Conservation (phyloP, 306 rosid genomes). For the Senna tora region DNA sequence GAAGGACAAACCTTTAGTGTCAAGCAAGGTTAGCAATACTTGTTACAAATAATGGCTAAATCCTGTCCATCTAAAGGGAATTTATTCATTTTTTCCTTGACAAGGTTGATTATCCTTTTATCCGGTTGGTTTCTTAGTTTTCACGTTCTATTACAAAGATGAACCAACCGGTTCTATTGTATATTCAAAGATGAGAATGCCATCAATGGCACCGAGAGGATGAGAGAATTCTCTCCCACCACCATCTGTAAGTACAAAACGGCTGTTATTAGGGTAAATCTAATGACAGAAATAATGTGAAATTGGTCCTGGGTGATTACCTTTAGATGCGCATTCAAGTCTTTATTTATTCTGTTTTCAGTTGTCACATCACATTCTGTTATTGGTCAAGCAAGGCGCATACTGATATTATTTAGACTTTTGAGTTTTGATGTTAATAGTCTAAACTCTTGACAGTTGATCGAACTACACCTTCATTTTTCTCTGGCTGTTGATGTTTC, state of each 20-base stretch:
- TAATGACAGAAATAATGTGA: slow-evolving; percentile 61
- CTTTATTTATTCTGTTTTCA: slow-evolving; percentile 30
- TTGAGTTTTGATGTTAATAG: background rate
- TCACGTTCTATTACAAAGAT: slow-evolving; percentile 39
- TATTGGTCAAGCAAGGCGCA: background rate
- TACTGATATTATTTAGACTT: background rate
- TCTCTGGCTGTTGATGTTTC: too few species aligned
- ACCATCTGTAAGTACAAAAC: slow-evolving; percentile 65
- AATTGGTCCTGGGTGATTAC: slow-evolving; percentile 52
- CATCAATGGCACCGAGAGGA: slow-evolving; percentile 42
- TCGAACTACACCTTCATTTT: background rate
- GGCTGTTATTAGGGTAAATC: slow-evolving; percentile 56
- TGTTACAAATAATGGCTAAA: slow-evolving; percentile 59
- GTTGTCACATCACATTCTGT: slow-evolving; percentile 1
- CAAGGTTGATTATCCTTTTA: slow-evolving; percentile 43
- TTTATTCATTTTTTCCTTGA: slow-evolving; percentile 8
- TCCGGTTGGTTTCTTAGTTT: slow-evolving; percentile 55
- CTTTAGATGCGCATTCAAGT: slow-evolving; percentile 37
- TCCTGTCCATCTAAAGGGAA: slow-evolving; percentile 33
- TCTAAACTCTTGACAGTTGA: background rate
- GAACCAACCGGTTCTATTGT: slow-evolving; percentile 64
- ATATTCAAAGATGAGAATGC: slow-evolving; percentile 59
- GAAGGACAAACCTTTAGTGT: slow-evolving; percentile 67
- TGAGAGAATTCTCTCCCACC: slow-evolving; percentile 49
- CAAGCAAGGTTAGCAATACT: slow-evolving; percentile 59